Evolutionary conservation across 2,329 filamentous ascomycete species (phyloP), one percentile per base, ranked within the genome.

Genomic region (Fusarium mundagurra): DNA sequence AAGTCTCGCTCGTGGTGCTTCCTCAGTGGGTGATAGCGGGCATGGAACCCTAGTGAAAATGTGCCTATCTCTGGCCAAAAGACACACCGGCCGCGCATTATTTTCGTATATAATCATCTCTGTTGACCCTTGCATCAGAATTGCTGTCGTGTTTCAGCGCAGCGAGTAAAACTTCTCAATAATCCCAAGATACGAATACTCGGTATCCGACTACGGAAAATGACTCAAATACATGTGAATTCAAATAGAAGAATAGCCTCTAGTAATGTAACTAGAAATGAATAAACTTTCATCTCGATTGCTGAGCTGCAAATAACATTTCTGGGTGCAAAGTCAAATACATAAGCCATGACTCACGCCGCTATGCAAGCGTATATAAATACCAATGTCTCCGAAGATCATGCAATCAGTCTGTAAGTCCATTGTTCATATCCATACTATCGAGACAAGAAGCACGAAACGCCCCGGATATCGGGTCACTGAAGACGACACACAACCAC

Each of bases 91-190:
- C n/a, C n/a, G n/a, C n/a, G n/a, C n/a, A n/a, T n/a, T n/a, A n/a
- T n/a, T n/a, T n/a, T n/a, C n/a, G n/a, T n/a, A n/a, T n/a, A n/a
- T n/a, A n/a, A n/a, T n/a, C n/a, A n/a, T n/a, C n/a, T n/a, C n/a
- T n/a, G n/a, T n/a, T n/a, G n/a, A n/a, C n/a, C 14, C 14, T 43
- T 44, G 7, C 20, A 45, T 5, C 1, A 13, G 22, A 18, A 22
- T 41, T 22, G 20, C 13, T 41, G 8, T 27, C 18, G 17, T 6
- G 0, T 45, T 45, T 45, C 4, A 17, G n/a, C 16, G 13, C 1
- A 27, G 11, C n/a, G 17, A 27, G 10, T 18, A 7, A n/a, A 27
- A 27, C 11, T 0, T n/a, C 0, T 1, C 7, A 45, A 0, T 27
- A 45, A 5, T 27, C 43, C 1, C 9, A 20, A 20, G n/a, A 45